phyloP scores from a whole-genome alignment of 2,329 filamentous ascomycete genomes.

The Aspergillus eucalypticola region DNA sequence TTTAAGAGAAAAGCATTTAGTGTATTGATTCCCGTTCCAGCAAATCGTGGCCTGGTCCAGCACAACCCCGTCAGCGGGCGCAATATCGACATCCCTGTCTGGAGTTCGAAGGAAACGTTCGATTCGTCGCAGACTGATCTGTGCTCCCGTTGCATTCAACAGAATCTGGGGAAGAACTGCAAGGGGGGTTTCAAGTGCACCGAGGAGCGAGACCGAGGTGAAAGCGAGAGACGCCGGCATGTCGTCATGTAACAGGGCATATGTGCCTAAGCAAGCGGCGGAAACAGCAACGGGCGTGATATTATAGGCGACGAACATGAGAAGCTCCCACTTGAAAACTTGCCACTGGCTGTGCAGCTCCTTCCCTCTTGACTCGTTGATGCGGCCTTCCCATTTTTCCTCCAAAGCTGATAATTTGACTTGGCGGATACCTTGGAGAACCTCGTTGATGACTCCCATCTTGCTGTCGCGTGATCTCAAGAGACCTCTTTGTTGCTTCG shows the following conservation, averaged over 20 bases:
- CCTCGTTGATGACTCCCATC: background rate
- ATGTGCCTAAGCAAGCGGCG: constrained; percentile 3
- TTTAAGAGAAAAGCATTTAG: background rate
- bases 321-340: constrained; percentile 3
- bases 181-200: background rate
- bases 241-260: background rate
- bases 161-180: constrained; percentile 4
- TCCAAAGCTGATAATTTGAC: constrained; percentile 4
- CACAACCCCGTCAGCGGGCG: background rate
- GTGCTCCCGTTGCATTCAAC: background rate
- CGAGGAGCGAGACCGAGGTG: background rate
- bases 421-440: background rate
- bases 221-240: constrained; percentile 3
- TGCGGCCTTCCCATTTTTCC: background rate
- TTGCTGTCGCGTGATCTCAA: background rate
- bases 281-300: background rate
- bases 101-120: background rate
- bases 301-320: constrained; percentile 7
- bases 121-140: constrained; percentile 1
- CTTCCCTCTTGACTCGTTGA: background rate
- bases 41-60: constrained; percentile 4
- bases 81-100: background rate
- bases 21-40: background rate
- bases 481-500: background rate
- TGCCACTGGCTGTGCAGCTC: constrained; percentile 4